Evolutionary conservation across 139 green algal species (phyloP).

Genomic region (Tetradesmus lagerheimii): DNA sequence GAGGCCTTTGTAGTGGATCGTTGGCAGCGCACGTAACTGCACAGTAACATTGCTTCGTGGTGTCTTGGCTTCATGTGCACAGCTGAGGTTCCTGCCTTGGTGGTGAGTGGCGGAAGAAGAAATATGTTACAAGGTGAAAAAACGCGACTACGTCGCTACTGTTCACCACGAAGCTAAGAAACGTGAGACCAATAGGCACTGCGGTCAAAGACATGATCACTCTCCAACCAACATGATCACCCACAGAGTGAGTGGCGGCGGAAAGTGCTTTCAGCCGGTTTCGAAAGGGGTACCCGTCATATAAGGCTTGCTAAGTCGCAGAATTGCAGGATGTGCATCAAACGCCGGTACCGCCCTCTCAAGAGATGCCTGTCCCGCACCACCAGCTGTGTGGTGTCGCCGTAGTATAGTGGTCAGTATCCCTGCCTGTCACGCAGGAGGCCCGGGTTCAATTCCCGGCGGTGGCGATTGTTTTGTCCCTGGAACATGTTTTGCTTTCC

Average conservation of each 20-base stretch:
- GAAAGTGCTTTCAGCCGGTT: not conserved
- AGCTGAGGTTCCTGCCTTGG: not conserved
- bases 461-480: not conserved
- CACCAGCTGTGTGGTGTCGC: slow-evolving; percentile 2
- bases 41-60: not conserved
- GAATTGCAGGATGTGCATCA: not conserved
- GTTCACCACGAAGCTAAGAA: too few species aligned
- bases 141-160: too few species aligned
- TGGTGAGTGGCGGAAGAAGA: too few species aligned
- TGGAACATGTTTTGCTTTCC: too few species aligned
- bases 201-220: too few species aligned
- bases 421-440: slow-evolving; percentile 33
- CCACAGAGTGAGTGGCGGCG: too few species aligned
- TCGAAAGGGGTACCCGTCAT: not conserved
- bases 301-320: not conserved
- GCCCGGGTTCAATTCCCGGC: slow-evolving; percentile 25
- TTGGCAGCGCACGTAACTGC: too few species aligned
- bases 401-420: slow-evolving; percentile 38
- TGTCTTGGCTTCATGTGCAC: too few species aligned
- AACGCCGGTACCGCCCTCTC: not conserved
- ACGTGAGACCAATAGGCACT: too few species aligned
- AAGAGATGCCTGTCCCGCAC: not conserved
- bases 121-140: too few species aligned
- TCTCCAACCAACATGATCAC: too few species aligned
- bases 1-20: not conserved